A percentile compares a stretch with the other conserved stretches of the same genome.
These are phyloP conservation scores for Heliamphora pulchella DNA, from an alignment of 179 eudicot genomes.

Conservation along the genomic window DNA sequence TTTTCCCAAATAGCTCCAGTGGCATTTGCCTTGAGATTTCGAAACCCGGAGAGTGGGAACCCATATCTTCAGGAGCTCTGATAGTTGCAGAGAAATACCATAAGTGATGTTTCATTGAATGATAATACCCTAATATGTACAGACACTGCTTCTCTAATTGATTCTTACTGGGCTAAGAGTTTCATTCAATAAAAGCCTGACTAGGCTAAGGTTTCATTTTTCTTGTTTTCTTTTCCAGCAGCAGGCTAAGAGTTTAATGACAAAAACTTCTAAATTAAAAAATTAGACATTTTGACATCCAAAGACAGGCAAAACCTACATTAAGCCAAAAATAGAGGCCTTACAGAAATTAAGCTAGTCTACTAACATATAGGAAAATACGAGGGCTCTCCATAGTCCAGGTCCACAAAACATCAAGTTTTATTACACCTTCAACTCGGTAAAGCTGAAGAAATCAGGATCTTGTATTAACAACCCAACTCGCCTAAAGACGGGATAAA, in stretches of 20 bases:
- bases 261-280: too few species aligned
- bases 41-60: too few species aligned
- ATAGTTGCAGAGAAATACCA: too few species aligned
- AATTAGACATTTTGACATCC: too few species aligned
- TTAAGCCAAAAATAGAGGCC: neutral
- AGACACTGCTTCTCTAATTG: neutral
- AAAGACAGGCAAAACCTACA: neutral
- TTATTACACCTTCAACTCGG: neutral
- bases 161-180: neutral
- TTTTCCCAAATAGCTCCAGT: neutral
- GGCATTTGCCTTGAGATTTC: neutral
- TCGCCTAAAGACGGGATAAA: neutral
- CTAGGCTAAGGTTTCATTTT: too few species aligned
- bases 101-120: neutral
- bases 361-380: neutral
- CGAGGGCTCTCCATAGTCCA: neutral
- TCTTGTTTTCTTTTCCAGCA: neutral
- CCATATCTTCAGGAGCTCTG: too few species aligned
- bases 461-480: neutral
- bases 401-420: neutral
- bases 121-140: neutral
- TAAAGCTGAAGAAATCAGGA: too few species aligned
- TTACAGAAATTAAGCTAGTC: neutral
- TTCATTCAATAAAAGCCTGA: too few species aligned
- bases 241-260: neutral